These are phyloP conservation scores for Saprolegnia diclina DNA, from an alignment of 352 stramenopile genomes.

Conservation along the genomic window DNA sequence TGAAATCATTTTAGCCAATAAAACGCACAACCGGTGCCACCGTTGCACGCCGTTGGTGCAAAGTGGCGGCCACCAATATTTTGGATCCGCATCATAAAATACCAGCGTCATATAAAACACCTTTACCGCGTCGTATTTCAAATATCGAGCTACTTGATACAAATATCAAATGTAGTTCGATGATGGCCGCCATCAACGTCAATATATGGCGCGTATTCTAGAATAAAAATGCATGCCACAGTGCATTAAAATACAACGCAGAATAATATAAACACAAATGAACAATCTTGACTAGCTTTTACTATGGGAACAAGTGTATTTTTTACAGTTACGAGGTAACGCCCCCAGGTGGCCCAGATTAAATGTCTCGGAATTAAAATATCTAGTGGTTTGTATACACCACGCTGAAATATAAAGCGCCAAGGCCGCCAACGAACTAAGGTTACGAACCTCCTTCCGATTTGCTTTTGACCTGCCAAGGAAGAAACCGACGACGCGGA, in stretches of 20 bases:
- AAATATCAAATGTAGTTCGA: neutral
- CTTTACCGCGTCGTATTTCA: neutral
- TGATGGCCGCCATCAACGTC: no score
- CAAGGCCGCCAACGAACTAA: no score
- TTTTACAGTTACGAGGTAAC: slow-evolving; percentile 28
- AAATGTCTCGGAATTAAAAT: neutral
- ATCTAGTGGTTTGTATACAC: slow-evolving; percentile 6
- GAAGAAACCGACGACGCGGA: slow-evolving; percentile 26
- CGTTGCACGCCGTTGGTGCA: neutral
- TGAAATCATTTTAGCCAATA: slow-evolving; percentile 9
- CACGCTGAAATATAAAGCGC: neutral
- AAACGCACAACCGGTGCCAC: neutral
- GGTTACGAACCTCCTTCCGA: slow-evolving; percentile 27
- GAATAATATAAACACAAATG: slow-evolving; percentile 6
- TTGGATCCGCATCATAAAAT: neutral
- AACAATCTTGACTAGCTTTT: neutral
- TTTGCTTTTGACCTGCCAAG: slow-evolving; percentile 23
- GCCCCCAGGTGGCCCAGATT: neutral
- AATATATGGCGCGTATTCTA: no score
- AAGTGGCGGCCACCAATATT: slow-evolving; percentile 5
- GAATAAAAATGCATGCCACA: neutral
- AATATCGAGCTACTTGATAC: neutral
- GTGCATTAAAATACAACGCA: neutral
- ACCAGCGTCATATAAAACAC: neutral
- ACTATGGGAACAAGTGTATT: neutral